Base-by-base conservation (phyloP, 805 yeast genomes). In the Suhomyces faveliae region DNA sequence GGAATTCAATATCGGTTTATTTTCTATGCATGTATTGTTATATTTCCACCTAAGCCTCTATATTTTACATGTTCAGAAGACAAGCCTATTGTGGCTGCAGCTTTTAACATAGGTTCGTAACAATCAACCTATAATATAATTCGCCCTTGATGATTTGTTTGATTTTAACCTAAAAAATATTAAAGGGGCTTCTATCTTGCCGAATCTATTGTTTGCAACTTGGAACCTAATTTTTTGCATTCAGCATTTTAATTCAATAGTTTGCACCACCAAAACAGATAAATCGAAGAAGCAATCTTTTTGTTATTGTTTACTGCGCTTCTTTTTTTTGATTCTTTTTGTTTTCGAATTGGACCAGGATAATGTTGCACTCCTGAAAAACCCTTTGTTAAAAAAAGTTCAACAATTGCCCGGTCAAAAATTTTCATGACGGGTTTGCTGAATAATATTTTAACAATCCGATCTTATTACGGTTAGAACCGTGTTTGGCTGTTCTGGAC, bases 181-280 rank as follows among this genome's bases (percentile, higher is more conserved):
- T 30, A 42, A 30, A 42, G 44, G 44, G 44, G 44, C 43, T 40
- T 15, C 43, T 21, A 17, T 27, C 17, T 40, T 27, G 43, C 22
- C 43, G 43, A 27, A 23, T 12, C 11, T 20, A 17, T 33, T 33
- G 37, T 33, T 9, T 15, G 19, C 37, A 33, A 17, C 37, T 33
- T n/a, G 37, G 37, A 33, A 33, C 37, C 21, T 33, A 33, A 27
- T 27, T 5, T 27, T 5, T 27, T 27, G 30, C 10, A 37, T 37
- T 37, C 4, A 37, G 8, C n/a, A 30, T 13, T n/a, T 21, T 21
- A 19, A 21, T 37, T 37, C n/a, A 12, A 19, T 5, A 20, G 20
- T 37, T 37, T 19, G 40, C 42, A 15, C 7, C 29, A 39, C 33
- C 20, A 39, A 39, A 20, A 23, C n/a, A 30, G 42, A 39, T 19